phyloP scores from a whole-genome alignment of 2,329 filamentous ascomycete species.

The Tolypocladium pustulatum region DNA sequence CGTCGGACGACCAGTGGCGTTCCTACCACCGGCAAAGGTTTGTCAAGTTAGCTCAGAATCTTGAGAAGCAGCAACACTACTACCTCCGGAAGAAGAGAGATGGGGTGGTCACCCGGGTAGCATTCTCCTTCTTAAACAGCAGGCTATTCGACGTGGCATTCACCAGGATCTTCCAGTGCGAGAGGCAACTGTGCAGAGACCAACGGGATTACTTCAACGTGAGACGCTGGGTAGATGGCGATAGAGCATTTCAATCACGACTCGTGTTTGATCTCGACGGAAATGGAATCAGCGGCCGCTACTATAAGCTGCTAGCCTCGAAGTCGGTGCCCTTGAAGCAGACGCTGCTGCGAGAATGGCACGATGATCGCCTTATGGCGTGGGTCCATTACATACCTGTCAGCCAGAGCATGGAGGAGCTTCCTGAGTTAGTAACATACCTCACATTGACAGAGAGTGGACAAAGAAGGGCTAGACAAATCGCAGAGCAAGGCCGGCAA shows the following conservation, averaged over 20 bases:
- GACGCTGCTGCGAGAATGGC: slow-evolving; percentile 45
- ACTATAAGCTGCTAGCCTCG: slow-evolving; percentile 37
- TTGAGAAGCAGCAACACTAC: slow-evolving; percentile 10
- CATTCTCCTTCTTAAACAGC: slow-evolving; percentile 23
- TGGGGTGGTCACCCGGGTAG: slow-evolving; percentile 7
- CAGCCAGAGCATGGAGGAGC: slow-evolving; percentile 35
- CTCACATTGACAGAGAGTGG: slow-evolving; percentile 35
- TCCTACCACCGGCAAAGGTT: slow-evolving; percentile 38
- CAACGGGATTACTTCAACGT: slow-evolving; percentile 20
- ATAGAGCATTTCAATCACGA: slow-evolving; percentile 24
- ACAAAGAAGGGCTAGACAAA: slow-evolving; percentile 31
- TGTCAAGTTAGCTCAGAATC: slow-evolving; percentile 24
- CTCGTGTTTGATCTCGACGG: slow-evolving; percentile 45
- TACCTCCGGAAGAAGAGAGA: slow-evolving; percentile 21
- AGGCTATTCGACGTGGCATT: slow-evolving; percentile 33
- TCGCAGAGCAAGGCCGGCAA: slow-evolving; percentile 41
- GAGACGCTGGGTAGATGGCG: slow-evolving; percentile 20
- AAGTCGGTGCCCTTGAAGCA: slow-evolving; percentile 38
- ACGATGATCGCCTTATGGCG: slow-evolving; percentile 42
- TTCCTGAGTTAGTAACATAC: slow-evolving; percentile 39
- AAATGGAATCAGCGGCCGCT: slow-evolving; percentile 44
- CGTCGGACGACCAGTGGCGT: slow-evolving; percentile 23
- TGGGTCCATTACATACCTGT: slow-evolving; percentile 49
- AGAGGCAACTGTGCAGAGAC: slow-evolving; percentile 21
- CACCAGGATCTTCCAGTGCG: slow-evolving; percentile 35